A percentile compares a stretch with the other conserved stretches of the same genome.
Evolutionary conservation across 495 filamentous ascomycete species (phyloP).

Genomic region (Tuber umbilicatum): DNA sequence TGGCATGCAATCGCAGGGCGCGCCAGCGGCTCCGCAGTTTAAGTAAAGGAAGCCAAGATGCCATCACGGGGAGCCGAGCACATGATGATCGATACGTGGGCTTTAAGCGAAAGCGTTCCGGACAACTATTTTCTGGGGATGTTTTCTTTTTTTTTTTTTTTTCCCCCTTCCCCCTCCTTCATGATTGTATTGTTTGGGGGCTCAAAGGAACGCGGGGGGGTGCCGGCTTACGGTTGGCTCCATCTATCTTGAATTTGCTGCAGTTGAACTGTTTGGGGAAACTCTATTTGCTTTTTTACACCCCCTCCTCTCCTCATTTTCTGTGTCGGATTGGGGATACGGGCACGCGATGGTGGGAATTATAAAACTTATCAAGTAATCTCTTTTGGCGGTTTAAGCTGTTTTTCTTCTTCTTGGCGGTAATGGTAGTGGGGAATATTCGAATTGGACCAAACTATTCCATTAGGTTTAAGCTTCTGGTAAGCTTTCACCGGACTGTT

Average conservation of each 20-base stretch:
- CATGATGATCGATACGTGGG: background rate
- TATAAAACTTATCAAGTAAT: slow-evolving; percentile 1
- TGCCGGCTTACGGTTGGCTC: background rate
- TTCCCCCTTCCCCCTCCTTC: background rate
- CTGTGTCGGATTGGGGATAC: slow-evolving; percentile 6
- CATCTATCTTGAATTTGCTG: background rate
- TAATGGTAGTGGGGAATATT: background rate
- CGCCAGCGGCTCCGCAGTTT: slow-evolving; percentile 4
- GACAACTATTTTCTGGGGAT: background rate
- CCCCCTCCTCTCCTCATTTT: background rate
- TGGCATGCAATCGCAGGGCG: slow-evolving; percentile 20
- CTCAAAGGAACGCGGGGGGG: background rate
- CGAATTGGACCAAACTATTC: background rate
- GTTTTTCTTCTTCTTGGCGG: slow-evolving; percentile 1
- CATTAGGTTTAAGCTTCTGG: background rate
- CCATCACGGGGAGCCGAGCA: background rate
- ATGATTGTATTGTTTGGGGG: slow-evolving; percentile 4
- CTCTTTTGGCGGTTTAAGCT: slow-evolving; percentile 1
- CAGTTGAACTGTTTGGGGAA: background rate
- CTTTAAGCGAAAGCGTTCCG: background rate
- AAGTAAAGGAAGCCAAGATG: slow-evolving; percentile 9
- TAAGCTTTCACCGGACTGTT: background rate
- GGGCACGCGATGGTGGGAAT: slow-evolving; percentile 11
- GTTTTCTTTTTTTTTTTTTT: background rate
- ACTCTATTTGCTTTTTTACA: background rate